Percentiles rank a stretch among this genome's conserved stretches.
phyloP scores from a whole-genome alignment of 1,284 basidiomycete genomes.

The Tilletiaria anomala region DNA sequence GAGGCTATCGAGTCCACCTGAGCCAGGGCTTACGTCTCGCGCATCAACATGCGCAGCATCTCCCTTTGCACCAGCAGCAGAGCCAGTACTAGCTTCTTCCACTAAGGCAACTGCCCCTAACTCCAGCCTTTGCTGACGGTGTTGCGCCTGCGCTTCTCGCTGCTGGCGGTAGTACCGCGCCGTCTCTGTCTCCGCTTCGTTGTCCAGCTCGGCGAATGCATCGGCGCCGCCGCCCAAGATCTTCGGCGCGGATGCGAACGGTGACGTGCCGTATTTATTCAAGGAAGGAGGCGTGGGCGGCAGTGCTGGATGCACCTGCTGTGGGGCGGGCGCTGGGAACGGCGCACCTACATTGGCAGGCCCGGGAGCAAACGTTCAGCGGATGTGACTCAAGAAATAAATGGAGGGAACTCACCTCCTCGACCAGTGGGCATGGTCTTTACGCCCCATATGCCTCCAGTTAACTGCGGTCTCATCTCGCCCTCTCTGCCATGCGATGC shows the following conservation, averaged over 20 bases:
- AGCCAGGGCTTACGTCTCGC: no score
- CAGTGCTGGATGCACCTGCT: background rate
- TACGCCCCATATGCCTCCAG: slow-evolving; percentile 10
- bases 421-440: background rate
- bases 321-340: background rate
- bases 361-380: background rate
- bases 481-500: slow-evolving; percentile 13
- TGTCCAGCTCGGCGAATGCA: slow-evolving; percentile 27
- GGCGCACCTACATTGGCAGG: background rate
- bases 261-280: no score
- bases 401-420: background rate
- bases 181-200: slow-evolving; percentile 13
- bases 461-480: slow-evolving; percentile 22
- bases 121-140: slow-evolving; percentile 1
- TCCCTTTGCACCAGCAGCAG: no score
- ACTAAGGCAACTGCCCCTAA: no score
- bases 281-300: background rate
- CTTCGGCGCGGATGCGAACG: background rate
- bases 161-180: no score
- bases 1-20: no score
- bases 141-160: no score
- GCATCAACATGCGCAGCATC: no score
- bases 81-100: no score
- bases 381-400: background rate
- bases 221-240: slow-evolving; percentile 11